phyloP scores from a whole-genome alignment of 2,329 filamentous ascomycete species.

The Aspergillus pseudoviridinutans region DNA sequence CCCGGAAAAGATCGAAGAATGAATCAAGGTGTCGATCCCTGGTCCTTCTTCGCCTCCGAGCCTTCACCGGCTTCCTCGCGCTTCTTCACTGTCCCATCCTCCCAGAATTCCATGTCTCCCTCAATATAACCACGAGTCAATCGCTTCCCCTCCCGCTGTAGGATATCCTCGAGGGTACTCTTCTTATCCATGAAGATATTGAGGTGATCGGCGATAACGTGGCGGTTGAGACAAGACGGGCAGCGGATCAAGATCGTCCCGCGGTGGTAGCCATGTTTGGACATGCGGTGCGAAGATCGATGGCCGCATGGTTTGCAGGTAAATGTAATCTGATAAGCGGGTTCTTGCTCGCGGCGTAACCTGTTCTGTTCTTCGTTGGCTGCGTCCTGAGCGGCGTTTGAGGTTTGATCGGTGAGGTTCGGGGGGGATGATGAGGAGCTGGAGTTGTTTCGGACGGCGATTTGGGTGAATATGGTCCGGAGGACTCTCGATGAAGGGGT shows the following conservation, averaged over 20 bases:
- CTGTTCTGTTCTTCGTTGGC: slow-evolving; percentile 33
- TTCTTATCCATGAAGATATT: slow-evolving; percentile 51
- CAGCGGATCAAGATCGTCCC: slow-evolving; percentile 88
- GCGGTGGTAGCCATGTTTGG: slow-evolving; percentile 91
- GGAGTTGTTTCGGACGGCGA: slow-evolving; percentile 28
- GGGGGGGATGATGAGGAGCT: slow-evolving; percentile 19
- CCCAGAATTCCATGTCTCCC: slow-evolving; percentile 91
- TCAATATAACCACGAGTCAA: slow-evolving; percentile 73
- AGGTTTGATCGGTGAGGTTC: slow-evolving; percentile 31
- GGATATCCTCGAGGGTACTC: slow-evolving; percentile 42
- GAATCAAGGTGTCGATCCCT: slow-evolving; percentile 3
- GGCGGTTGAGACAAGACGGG: slow-evolving; percentile 77
- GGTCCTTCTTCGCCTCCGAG: slow-evolving; percentile 3
- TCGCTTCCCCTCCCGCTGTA: slow-evolving; percentile 55
- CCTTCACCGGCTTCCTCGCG: background rate
- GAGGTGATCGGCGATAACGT: slow-evolving; percentile 89
- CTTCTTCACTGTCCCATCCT: slow-evolving; percentile 56
- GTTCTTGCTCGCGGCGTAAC: slow-evolving; percentile 45
- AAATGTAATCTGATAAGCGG: slow-evolving; percentile 83
- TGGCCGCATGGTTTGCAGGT: slow-evolving; percentile 82
- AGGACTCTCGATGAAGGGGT: slow-evolving; percentile 1
- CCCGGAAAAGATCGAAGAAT: background rate
- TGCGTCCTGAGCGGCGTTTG: slow-evolving; percentile 25
- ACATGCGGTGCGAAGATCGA: slow-evolving; percentile 78
- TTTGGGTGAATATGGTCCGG: slow-evolving; percentile 6